A percentile compares a stretch with the other conserved stretches of the same genome.
Evolutionary conservation across 331 rosid species (phyloP).

Genomic region (Acacia concinna): DNA sequence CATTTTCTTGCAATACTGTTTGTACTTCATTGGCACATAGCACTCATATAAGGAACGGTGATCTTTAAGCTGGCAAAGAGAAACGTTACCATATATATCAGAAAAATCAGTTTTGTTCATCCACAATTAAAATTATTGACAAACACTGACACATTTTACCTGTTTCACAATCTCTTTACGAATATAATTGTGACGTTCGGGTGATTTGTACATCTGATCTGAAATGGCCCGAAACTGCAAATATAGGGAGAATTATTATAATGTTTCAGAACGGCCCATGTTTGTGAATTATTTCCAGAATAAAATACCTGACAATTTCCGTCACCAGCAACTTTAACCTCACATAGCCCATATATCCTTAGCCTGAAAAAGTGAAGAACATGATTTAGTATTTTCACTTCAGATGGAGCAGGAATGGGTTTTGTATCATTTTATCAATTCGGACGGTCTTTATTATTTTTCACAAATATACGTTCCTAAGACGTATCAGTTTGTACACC

Average conservation of each 20-base stretch:
- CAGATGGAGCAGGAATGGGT: neutral
- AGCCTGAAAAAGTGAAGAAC: slow-evolving; percentile 49
- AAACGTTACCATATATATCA: slow-evolving; percentile 24
- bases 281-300: slow-evolving; percentile 17
- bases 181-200: slow-evolving; percentile 79
- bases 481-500: neutral
- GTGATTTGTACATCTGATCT: slow-evolving; percentile 76
- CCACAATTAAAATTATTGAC: neutral
- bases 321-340: slow-evolving; percentile 91
- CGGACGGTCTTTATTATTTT: slow-evolving; percentile 5
- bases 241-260: slow-evolving; percentile 28
- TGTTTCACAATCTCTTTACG: slow-evolving; percentile 77
- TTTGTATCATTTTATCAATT: neutral
- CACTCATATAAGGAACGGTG: slow-evolving; percentile 70
- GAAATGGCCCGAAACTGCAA: slow-evolving; percentile 85
- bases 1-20: slow-evolving; percentile 86
- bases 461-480: slow-evolving; percentile 11
- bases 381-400: neutral
- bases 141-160: slow-evolving; percentile 34
- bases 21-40: slow-evolving; percentile 93
- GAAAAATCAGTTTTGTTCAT: neutral
- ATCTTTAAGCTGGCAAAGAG: slow-evolving; percentile 71
- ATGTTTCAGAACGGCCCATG: neutral
- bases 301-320: slow-evolving; percentile 87
- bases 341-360: slow-evolving; percentile 64